Conservation (phyloP, 768 basidiomycete species). For the Boletus rubescentipes region DNA sequence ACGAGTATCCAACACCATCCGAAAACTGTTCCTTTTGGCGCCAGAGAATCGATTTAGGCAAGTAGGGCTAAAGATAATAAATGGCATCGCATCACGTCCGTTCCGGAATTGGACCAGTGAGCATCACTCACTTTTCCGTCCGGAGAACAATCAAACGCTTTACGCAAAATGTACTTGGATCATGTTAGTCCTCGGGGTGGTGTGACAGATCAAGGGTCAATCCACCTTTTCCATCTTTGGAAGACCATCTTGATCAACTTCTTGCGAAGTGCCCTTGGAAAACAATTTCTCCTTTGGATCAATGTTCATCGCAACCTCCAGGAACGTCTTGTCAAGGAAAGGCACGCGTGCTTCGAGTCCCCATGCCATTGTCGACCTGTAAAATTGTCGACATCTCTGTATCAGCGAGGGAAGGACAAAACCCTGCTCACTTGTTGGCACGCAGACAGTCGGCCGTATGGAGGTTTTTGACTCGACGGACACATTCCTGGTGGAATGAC, state of each 20-base stretch:
- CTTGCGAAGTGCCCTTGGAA: conserved; percentile 71
- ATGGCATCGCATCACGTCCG: background rate
- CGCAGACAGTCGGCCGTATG: conserved; percentile 97
- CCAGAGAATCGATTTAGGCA: conserved; percentile 94
- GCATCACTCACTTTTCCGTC: conserved; percentile 60
- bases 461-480: conserved; percentile 94
- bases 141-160: conserved; percentile 88
- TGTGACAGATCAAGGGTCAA: background rate
- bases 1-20: conserved; percentile 97
- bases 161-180: conserved; percentile 84
- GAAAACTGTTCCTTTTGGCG: conserved; percentile 99
- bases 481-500: conserved; percentile 94
- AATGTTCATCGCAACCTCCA: conserved; percentile 91
- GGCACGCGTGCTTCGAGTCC: conserved; percentile 98
- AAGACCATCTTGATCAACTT: conserved; percentile 78
- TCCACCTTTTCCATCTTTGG: conserved; percentile 94
- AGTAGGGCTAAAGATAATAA: conserved; percentile 69
- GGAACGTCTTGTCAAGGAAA: conserved; percentile 95
- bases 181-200: conserved; percentile 11
- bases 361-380: conserved; percentile 98
- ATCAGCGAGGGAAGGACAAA: background rate
- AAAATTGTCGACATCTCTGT: conserved; percentile 6
- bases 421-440: conserved; percentile 84
- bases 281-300: conserved; percentile 89
- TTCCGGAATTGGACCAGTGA: background rate